Base-by-base conservation (phyloP, 805 yeast genomes). In the Priceomyces castillae region DNA sequence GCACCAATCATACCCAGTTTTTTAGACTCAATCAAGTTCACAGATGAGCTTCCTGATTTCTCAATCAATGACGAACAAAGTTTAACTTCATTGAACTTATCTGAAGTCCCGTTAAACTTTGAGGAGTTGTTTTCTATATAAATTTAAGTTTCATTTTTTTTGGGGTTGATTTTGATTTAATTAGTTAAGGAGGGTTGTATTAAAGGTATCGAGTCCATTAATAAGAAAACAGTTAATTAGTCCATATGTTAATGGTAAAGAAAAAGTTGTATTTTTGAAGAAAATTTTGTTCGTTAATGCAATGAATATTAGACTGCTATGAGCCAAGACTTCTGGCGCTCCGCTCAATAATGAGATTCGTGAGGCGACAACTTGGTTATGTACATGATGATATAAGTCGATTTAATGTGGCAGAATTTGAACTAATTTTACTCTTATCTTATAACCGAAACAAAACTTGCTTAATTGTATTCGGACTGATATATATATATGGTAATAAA, bases 1-100 rank as follows among this genome's bases (percentile, higher is more conserved):
- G 70, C 70, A 61, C 69, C 70, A 62, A 55, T 62, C 65, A 62
- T 59, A 46, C 58, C 57, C 44, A 65, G 56, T 38, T 57, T 59
- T 48, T 49, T 58, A 48, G 65, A 50, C 38, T 44, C 50, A 43
- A 38, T 46, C 41, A 34, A 31, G 30, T 26, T 36, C 15, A 20
- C 16, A 23, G 48, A 44, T 17, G 45, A 46, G 18, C 48, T 42
- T 22, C 46, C 48, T 40, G 59, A 53, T 15, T 31, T 16, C 10
- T 19, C 22, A 26, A 17, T 20, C 25, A 20, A 34, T 19, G 37
- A 33, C 16, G 7, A 20, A 10, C 31, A 33, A 23, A 23, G 20
- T 40, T 4, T 12, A 23, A 34, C 6, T 12, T 15, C 26, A 6
- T 14, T 23, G n/a, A 18, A 37, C 7, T 15, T 11, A 18, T n/a